These are phyloP conservation scores for Saccharomyces mikatae DNA, from an alignment of 805 yeast genomes.

Conservation along the genomic window DNA sequence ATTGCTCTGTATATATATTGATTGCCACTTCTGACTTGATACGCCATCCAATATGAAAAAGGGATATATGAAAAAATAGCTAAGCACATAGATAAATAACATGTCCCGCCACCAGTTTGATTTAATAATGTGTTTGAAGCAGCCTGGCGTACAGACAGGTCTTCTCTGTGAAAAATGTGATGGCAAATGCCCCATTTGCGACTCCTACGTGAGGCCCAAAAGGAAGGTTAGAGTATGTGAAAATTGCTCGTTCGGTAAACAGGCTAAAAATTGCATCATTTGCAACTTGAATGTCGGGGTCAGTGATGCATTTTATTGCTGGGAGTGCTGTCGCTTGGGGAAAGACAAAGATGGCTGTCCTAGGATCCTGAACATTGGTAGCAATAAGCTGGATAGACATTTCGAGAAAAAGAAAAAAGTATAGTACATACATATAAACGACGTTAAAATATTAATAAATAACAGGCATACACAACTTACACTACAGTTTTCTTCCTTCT, in stretches of 20 bases:
- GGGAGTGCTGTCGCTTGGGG: conserved; percentile 73
- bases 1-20: neutral
- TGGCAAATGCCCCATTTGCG: conserved; percentile 87
- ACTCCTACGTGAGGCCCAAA: conserved; percentile 69
- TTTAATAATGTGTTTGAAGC: conserved; percentile 73
- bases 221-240: conserved; percentile 67
- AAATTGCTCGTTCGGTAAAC: conserved; percentile 72
- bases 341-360: conserved; percentile 92
- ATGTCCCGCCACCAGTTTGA: conserved; percentile 92
- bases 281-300: conserved; percentile 53
- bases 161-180: conserved; percentile 77
- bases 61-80: no score
- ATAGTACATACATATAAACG: neutral
- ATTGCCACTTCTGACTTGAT: neutral
- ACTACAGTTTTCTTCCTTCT: neutral
- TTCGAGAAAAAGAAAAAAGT: conserved; percentile 40
- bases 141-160: conserved; percentile 69
- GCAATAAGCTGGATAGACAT: conserved; percentile 58
- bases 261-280: conserved; percentile 60
- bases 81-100: neutral
- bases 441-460: neutral
- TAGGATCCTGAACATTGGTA: conserved; percentile 68
- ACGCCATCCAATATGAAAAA: no score
- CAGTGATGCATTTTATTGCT: conserved; percentile 72
- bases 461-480: neutral